These are phyloP conservation scores for Iberis pinnata DNA, from an alignment of 345 rosid species.

Conservation along the genomic window DNA sequence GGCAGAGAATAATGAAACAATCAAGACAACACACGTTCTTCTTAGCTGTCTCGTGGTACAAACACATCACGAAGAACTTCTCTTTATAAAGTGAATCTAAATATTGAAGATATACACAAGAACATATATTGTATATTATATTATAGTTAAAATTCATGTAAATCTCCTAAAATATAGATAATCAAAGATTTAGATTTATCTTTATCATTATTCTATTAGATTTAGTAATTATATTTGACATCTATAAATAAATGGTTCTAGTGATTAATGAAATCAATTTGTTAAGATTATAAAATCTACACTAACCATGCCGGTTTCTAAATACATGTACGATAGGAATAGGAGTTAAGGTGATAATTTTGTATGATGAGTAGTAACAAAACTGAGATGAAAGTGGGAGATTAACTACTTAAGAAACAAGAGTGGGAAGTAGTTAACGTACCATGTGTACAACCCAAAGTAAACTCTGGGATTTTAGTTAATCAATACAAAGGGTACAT, in stretches of 20 bases:
- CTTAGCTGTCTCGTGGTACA: constrained; percentile 67
- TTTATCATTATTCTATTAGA: too few relatives aligned
- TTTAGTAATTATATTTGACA: too few relatives aligned
- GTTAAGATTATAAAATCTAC: too few relatives aligned
- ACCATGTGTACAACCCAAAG: constrained; percentile 44
- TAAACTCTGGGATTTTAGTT: constrained; percentile 25
- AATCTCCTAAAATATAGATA: too few relatives aligned
- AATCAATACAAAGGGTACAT: constrained; percentile 26
- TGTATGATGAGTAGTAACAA: too few relatives aligned
- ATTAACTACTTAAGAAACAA: constrained; percentile 7
- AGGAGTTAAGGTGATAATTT: too few relatives aligned
- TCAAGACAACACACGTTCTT: constrained; percentile 90
- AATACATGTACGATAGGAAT: not conserved
- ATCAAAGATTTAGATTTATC: too few relatives aligned
- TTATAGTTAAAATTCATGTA: too few relatives aligned
- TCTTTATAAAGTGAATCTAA: constrained; percentile 72
- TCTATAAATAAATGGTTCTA: too few relatives aligned
- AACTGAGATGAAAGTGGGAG: constrained; percentile 1
- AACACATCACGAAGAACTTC: constrained; percentile 74
- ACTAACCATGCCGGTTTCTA: not conserved
- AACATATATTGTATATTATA: too few relatives aligned
- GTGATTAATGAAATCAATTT: too few relatives aligned
- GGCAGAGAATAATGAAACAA: constrained; percentile 85
- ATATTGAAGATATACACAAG: constrained; percentile 55
- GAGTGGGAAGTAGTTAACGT: constrained; percentile 16